These are phyloP conservation scores for Tinospora cordifolia DNA, from an alignment of 164 flowering plant species.

Conservation along the genomic window DNA sequence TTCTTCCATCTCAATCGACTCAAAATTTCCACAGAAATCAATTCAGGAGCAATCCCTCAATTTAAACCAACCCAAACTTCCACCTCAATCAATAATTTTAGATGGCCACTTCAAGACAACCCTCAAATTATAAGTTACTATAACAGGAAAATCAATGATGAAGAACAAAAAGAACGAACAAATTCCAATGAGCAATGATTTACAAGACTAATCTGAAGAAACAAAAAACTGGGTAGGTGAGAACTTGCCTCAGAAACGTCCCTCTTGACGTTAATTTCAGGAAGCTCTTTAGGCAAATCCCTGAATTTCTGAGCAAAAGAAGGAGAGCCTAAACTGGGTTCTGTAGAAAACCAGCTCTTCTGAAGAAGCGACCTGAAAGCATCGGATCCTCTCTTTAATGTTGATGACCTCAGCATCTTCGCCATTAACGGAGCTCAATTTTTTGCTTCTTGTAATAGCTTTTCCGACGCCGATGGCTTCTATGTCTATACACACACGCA, in stretches of 20 bases:
- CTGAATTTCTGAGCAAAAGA: constrained; percentile 17
- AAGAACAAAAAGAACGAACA: not conserved
- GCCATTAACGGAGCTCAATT: constrained; percentile 11
- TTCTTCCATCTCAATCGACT: no score
- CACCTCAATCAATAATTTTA: no score
- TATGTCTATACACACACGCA: no score
- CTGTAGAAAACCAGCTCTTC: constrained; percentile 4
- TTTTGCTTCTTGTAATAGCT: no score
- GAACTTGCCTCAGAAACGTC: constrained; percentile 18
- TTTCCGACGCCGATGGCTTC: no score
- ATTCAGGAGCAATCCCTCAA: no score
- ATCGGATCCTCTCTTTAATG: constrained; percentile 9
- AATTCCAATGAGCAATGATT: not conserved
- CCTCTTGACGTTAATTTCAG: constrained; percentile 20
- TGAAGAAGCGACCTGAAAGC: not conserved
- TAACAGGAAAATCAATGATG: no score
- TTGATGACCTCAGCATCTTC: constrained; percentile 9
- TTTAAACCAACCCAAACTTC: no score
- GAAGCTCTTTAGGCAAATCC: constrained; percentile 18
- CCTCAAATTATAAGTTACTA: no score
- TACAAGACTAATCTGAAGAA: not conserved
- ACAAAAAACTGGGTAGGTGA: not conserved
- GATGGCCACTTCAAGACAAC: no score
- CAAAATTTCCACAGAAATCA: no score
- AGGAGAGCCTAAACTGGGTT: constrained; percentile 4